Base-by-base conservation (phyloP, 768 basidiomycete genomes). In the Dacryopinax primogenitus region DNA sequence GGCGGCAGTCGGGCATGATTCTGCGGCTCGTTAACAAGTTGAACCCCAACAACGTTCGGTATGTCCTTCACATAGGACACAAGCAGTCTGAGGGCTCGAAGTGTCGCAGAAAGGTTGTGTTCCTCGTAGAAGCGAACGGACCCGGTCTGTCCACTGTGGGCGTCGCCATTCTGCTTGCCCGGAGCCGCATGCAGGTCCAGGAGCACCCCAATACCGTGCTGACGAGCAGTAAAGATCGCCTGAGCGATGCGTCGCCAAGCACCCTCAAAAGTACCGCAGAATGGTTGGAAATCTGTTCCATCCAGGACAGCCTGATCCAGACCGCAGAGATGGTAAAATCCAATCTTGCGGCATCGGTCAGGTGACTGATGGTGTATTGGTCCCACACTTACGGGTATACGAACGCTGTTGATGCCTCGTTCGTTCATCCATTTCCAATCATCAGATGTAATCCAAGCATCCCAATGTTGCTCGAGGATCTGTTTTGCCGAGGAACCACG, bases 101-200 rank as follows among this genome's bases (percentile, higher is more conserved):
- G 74, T 0, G 84, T 83, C 35, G 79, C 80, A 2, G 74, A 69
- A 63, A 81, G 78, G 69, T 83, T 79, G 63, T 71, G 74, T 18
- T 70, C 69, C 33, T 78, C 73, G 21, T 73, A 73, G 71, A 86
- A 83, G 69, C 86, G 85, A 16, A 75, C 75, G 13, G 83, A 74
- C 33, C 72, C 64, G 21, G 76, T 66, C 1, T 83, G 83, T 3
- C 87, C 87, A 4, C 83, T 79, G 69, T 89, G 87, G 0, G 84
- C 72, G 71, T 86, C 86, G 30, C 76, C 72, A 69, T 88, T 90
- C 69, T 89, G 88, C 70, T 86, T 87, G 16, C 92, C 92, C 0
- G 92, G 89, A 34, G 83, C 90, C 32, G 86, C 87, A 70, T 91
- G 89, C 0, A 90, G 80, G 76, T 93, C 92, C 39, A 95, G 72